phyloP scores from a whole-genome alignment of 2,329 filamentous ascomycete genomes.

The Pyricularia sp. region DNA sequence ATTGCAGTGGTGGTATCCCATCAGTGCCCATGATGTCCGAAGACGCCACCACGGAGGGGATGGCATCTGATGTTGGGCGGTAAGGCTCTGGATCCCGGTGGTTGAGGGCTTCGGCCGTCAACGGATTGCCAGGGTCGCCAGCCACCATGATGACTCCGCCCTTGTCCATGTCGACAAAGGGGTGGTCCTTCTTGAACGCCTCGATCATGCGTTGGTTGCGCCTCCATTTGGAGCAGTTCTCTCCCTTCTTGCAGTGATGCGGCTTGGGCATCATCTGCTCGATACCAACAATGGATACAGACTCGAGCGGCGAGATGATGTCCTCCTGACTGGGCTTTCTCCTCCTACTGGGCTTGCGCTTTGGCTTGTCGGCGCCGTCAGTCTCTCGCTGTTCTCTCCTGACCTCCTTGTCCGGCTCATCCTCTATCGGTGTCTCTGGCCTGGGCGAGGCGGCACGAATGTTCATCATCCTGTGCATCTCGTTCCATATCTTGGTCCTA shows the following conservation, averaged over 20 bases:
- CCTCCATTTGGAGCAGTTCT: slow-evolving; percentile 70
- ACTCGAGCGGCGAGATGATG: slow-evolving; percentile 64
- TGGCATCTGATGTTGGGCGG: slow-evolving; percentile 60
- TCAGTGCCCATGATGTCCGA: slow-evolving; percentile 76
- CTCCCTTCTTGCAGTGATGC: slow-evolving; percentile 75
- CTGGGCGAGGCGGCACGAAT: slow-evolving; percentile 36
- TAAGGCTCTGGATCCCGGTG: slow-evolving; percentile 27
- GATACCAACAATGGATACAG: slow-evolving; percentile 82
- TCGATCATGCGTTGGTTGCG: slow-evolving; percentile 69
- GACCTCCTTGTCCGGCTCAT: slow-evolving; percentile 38
- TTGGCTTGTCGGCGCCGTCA: slow-evolving; percentile 17
- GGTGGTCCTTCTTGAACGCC: slow-evolving; percentile 62
- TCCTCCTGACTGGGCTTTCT: slow-evolving; percentile 39
- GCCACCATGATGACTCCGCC: slow-evolving; percentile 62
- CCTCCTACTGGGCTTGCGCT: slow-evolving; percentile 25
- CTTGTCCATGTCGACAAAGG: slow-evolving; percentile 45
- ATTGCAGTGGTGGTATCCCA: slow-evolving; percentile 46
- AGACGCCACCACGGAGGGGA: slow-evolving; percentile 77
- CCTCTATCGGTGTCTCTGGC: slow-evolving; percentile 48
- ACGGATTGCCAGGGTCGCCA: slow-evolving; percentile 66
- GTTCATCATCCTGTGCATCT: slow-evolving; percentile 58
- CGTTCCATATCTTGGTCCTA: slow-evolving; percentile 65
- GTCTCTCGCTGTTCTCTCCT: slow-evolving; percentile 25
- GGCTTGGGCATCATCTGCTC: slow-evolving; percentile 78
- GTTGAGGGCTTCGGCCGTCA: slow-evolving; percentile 45